A percentile compares a stretch with the other conserved stretches of the same genome.
Evolutionary conservation across 1,284 basidiomycete species (phyloP).

Genomic region (Pseudozyma pruni): DNA sequence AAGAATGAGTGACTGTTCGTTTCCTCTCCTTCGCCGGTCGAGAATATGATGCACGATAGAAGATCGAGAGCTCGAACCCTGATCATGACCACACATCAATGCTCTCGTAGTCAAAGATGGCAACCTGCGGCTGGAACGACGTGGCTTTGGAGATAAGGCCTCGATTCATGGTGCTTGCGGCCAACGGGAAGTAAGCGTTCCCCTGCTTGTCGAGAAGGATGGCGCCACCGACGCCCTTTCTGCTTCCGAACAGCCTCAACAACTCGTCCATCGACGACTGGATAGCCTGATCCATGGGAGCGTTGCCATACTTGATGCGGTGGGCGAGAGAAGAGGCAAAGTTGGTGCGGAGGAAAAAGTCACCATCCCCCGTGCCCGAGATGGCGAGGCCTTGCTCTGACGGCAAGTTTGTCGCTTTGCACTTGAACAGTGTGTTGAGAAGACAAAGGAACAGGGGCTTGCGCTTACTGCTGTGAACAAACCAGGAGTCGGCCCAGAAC

Average conservation of each 20-base stretch:
- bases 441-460: background rate
- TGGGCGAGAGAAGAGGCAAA: slow-evolving; percentile 77
- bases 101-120: slow-evolving; percentile 78
- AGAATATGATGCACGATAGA: too few species aligned
- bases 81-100: too few species aligned
- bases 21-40: too few species aligned
- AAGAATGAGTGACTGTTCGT: too few species aligned
- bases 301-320: slow-evolving; percentile 73
- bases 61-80: too few species aligned
- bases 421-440: slow-evolving; percentile 1
- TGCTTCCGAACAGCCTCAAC: slow-evolving; percentile 73
- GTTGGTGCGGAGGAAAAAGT: slow-evolving; percentile 80
- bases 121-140: slow-evolving; percentile 77
- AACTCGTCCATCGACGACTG: slow-evolving; percentile 73
- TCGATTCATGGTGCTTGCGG: slow-evolving; percentile 82
- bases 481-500: slow-evolving; percentile 84
- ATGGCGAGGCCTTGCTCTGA: slow-evolving; percentile 75
- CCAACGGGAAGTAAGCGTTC: slow-evolving; percentile 70
- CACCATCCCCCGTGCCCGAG: slow-evolving; percentile 84
- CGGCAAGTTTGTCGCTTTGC: background rate
- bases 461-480: background rate
- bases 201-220: slow-evolving; percentile 76
- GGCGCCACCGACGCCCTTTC: slow-evolving; percentile 79
- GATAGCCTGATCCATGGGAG: slow-evolving; percentile 72
- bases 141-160: slow-evolving; percentile 74